Conservation (phyloP, 306 rosid genomes). For the Abrus precatorius region DNA sequence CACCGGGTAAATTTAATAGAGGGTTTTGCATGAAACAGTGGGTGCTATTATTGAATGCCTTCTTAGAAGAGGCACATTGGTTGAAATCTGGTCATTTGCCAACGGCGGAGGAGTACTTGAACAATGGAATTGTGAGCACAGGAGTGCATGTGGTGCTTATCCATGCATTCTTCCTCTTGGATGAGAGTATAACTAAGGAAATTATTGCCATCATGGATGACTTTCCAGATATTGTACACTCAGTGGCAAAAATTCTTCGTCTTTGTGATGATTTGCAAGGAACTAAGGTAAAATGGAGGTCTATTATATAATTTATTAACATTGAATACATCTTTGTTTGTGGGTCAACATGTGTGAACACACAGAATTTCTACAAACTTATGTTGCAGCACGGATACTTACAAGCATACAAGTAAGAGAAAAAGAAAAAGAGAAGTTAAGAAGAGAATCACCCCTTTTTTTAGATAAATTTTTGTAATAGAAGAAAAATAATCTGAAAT, state of each 20-base stretch:
- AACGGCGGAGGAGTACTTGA: conserved; percentile 57
- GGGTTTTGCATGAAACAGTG: conserved; percentile 53
- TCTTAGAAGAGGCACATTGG: conserved; percentile 62
- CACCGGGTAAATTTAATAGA: neutral
- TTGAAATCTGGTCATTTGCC: conserved; percentile 46
- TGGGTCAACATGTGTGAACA: neutral
- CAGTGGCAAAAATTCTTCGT: conserved; percentile 52
- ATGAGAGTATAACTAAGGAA: conserved; percentile 48
- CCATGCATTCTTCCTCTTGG: conserved; percentile 58
- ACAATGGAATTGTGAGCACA: conserved; percentile 56
- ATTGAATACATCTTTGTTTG: neutral
- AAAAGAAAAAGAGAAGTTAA: too few relatives aligned
- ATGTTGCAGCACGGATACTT: too few relatives aligned
- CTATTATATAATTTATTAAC: neutral
- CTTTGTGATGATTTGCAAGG: conserved; percentile 59
- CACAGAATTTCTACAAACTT: too few relatives aligned
- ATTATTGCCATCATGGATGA: conserved; percentile 43
- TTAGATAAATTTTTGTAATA: too few relatives aligned
- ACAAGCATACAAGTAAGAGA: too few relatives aligned
- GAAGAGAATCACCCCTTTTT: too few relatives aligned
- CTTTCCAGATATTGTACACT: conserved; percentile 33
- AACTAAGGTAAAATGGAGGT: conserved; percentile 27
- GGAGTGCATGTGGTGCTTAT: conserved; percentile 63
- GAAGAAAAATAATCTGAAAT: too few relatives aligned
- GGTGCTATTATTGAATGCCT: conserved; percentile 57